These are phyloP conservation scores for Teunomyces barrocoloradensis DNA, from an alignment of 805 yeast genomes.

Conservation along the genomic window DNA sequence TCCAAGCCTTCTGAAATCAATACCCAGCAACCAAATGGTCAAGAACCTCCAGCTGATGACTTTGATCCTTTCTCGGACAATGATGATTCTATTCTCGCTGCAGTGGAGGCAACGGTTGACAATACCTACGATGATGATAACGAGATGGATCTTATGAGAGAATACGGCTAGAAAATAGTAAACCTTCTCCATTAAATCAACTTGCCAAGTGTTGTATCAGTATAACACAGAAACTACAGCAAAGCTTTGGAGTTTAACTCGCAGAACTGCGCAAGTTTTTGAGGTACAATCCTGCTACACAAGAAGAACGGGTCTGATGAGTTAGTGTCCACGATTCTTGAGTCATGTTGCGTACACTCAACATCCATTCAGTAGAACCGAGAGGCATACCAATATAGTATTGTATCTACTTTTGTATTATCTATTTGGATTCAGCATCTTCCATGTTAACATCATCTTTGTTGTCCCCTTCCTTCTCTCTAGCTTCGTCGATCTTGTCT, in stretches of 20 bases:
- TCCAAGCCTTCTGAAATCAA: background rate
- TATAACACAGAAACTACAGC: no score
- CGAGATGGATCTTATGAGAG: constrained; percentile 38
- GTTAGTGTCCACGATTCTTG: no score
- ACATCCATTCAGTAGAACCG: no score
- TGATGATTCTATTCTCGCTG: constrained; percentile 13
- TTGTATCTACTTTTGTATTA: background rate
- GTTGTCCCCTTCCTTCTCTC: constrained; percentile 16
- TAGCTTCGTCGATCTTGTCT: constrained; percentile 31
- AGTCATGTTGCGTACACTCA: no score
- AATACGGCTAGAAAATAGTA: constrained; percentile 18
- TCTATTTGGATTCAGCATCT: constrained; percentile 6
- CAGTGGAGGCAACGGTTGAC: constrained; percentile 3
- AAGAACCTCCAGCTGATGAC: constrained; percentile 12
- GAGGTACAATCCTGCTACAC: no score
- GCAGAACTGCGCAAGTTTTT: no score
- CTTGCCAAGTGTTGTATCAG: no score
- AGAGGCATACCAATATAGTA: background rate
- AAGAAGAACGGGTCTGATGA: no score
- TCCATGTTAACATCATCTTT: constrained; percentile 10
- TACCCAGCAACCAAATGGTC: background rate
- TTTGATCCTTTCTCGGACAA: constrained; percentile 26
- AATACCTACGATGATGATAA: constrained; percentile 17
- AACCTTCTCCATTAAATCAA: no score
- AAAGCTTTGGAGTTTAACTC: no score